A percentile compares a stretch with the other conserved stretches of the same genome.
phyloP scores from a whole-genome alignment of 306 rosid species.

The Sechiopsis laciniata region DNA sequence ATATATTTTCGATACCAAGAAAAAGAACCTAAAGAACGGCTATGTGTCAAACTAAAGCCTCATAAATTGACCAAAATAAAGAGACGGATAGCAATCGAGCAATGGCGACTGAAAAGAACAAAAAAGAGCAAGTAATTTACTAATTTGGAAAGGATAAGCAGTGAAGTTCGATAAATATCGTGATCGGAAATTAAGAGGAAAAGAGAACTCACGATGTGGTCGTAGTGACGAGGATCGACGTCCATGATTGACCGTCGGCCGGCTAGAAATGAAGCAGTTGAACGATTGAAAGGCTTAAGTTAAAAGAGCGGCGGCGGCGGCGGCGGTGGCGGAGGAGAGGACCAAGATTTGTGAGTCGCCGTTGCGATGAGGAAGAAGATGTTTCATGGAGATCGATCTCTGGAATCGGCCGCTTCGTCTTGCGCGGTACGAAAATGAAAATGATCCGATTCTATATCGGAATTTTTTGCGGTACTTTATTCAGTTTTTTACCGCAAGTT shows the following conservation, averaged over 20 bases:
- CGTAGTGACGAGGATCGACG: conserved; percentile 74
- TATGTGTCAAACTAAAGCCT: neutral
- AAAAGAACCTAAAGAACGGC: neutral
- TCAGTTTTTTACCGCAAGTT: conserved; percentile 7
- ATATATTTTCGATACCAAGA: neutral
- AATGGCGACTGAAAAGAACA: conserved; percentile 5
- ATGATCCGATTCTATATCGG: neutral
- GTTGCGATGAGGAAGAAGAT: conserved; percentile 8
- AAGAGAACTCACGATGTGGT: conserved; percentile 48
- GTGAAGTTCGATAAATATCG: neutral
- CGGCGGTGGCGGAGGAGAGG: neutral
- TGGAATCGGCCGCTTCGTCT: neutral
- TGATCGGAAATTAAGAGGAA: neutral
- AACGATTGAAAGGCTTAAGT: neutral
- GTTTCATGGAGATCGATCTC: conserved; percentile 9
- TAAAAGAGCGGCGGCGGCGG: conserved; percentile 1
- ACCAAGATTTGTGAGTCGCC: conserved; percentile 6
- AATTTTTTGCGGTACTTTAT: neutral
- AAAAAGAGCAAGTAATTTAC: neutral
- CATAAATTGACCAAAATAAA: neutral
- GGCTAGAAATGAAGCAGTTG: conserved; percentile 11
- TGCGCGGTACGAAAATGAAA: conserved; percentile 1
- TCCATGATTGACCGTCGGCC: conserved; percentile 45
- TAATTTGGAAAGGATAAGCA: neutral
- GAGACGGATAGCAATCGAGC: conserved; percentile 6